These are phyloP conservation scores for Entoloma clypeatum DNA, from an alignment of 1,284 basidiomycete genomes.

Conservation along the genomic window DNA sequence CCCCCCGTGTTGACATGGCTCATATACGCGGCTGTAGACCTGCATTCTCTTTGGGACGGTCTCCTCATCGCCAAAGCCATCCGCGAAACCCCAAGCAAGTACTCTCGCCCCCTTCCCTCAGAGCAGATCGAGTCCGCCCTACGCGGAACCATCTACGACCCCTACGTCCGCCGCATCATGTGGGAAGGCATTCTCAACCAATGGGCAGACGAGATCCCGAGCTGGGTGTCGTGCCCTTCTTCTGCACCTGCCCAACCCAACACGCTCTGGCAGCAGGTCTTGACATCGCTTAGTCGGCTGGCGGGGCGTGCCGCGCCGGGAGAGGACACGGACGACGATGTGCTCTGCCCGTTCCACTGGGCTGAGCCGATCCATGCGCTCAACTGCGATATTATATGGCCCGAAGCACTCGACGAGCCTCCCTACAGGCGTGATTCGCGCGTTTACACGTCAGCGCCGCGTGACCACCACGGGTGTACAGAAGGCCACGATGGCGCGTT, in stretches of 20 bases:
- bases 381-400: constrained; percentile 82
- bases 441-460: constrained; percentile 9
- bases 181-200: constrained; percentile 72
- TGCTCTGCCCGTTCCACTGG: constrained; percentile 80
- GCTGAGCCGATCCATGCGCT: constrained; percentile 64
- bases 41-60: constrained; percentile 86
- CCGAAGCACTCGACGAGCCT: constrained; percentile 54
- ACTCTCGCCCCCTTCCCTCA: constrained; percentile 65
- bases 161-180: constrained; percentile 83
- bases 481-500: constrained; percentile 19
- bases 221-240: constrained; percentile 68
- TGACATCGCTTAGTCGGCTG: constrained; percentile 23
- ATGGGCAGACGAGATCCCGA: constrained; percentile 55
- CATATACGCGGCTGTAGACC: constrained; percentile 40
- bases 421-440: constrained; percentile 27
- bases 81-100: constrained; percentile 70
- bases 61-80: constrained; percentile 80
- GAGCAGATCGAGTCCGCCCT: constrained; percentile 70
- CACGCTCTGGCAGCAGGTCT: constrained; percentile 27
- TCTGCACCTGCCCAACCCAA: constrained; percentile 16
- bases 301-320: constrained; percentile 10
- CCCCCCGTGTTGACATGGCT: background rate
- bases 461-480: constrained; percentile 16
- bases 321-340: constrained; percentile 50
- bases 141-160: constrained; percentile 81